These are phyloP conservation scores for sorghum (Sorghum bicolor) DNA, from an alignment of 176 grass and related monocot genomes.

Conservation along the genomic window Sorghum_bicolor_NCBIv3 NC_012870.2:8821001-8821500, in stretches of 20 bases:
- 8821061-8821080: no score
- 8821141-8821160: not conserved
- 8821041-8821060: no score
- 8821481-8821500: no score
- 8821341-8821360: not conserved
- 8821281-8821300: not conserved
- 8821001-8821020: no score
- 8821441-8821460: not conserved
- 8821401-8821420: constrained; percentile 36
- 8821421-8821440: constrained; percentile 24
- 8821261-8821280: not conserved
- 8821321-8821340: not conserved
- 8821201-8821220: not conserved
- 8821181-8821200: constrained; percentile 22
- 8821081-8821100: not conserved
- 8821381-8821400: not conserved
- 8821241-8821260: not conserved
- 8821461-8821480: not conserved
- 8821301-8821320: not conserved
- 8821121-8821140: no score
- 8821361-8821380: constrained; percentile 8
- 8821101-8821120: not conserved
- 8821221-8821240: not conserved
- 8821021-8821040: no score
- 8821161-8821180: constrained; percentile 3